These are phyloP conservation scores for Angophora floribunda DNA, from an alignment of 345 rosid species.

Conservation along the genomic window DNA sequence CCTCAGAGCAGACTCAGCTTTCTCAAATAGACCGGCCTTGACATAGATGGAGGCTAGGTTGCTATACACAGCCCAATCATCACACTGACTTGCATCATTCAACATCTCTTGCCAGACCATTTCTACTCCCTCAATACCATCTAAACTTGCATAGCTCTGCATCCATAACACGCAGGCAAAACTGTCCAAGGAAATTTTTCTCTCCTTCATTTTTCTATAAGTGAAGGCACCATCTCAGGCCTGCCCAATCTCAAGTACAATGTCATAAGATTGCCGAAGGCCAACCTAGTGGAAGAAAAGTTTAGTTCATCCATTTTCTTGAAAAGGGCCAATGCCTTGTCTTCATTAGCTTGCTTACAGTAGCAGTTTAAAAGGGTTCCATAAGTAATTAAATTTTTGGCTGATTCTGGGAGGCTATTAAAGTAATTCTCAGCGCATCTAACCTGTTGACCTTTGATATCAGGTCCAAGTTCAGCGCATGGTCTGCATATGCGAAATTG, in stretches of 20 bases:
- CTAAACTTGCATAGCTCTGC: constrained; percentile 37
- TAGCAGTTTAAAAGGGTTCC: constrained; percentile 61
- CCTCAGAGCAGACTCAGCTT: constrained; percentile 55
- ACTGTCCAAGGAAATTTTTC: constrained; percentile 12
- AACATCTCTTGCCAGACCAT: constrained; percentile 36
- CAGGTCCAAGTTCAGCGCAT: constrained; percentile 52
- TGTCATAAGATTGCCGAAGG: constrained; percentile 48
- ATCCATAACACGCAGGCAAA: constrained; percentile 41
- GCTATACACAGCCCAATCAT: constrained; percentile 38
- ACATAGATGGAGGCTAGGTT: constrained; percentile 54
- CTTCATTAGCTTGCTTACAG: constrained; percentile 30
- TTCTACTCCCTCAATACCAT: constrained; percentile 42
- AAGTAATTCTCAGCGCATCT: constrained; percentile 58
- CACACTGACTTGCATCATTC: constrained; percentile 9
- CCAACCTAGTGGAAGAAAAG: constrained; percentile 19
- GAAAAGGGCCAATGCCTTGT: constrained; percentile 48
- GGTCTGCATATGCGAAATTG: constrained; percentile 18
- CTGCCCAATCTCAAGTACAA: constrained; percentile 42
- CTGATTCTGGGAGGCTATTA: constrained; percentile 12
- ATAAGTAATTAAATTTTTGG: constrained; percentile 26
- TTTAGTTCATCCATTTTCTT: constrained; percentile 40
- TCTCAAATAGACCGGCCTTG: constrained; percentile 47
- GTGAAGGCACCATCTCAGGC: constrained; percentile 38
- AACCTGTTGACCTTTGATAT: constrained; percentile 47
- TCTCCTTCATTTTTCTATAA: constrained; percentile 49